A percentile compares a stretch with the other conserved stretches of the same genome.
Conservation (phyloP, 148 eudicot species). For the Camellia japonica region DNA sequence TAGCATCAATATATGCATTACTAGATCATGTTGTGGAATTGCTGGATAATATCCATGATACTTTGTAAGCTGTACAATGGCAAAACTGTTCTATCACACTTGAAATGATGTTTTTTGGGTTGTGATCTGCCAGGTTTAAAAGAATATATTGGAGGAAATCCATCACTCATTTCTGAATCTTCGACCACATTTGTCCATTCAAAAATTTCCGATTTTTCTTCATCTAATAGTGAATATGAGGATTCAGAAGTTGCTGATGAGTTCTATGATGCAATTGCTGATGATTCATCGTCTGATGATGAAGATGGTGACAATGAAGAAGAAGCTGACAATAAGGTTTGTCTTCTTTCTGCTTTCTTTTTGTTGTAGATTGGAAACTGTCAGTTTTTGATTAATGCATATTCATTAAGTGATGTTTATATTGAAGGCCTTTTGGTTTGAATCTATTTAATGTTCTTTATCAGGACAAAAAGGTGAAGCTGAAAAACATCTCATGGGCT, state of each 20-base stretch:
- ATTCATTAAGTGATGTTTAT: neutral
- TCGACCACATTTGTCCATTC: slow-evolving; percentile 37
- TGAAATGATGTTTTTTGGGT: neutral
- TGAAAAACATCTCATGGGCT: slow-evolving; percentile 76
- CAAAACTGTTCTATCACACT: neutral
- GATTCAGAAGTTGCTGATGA: slow-evolving; percentile 55
- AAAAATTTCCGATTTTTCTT: slow-evolving; percentile 42
- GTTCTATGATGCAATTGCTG: slow-evolving; percentile 79
- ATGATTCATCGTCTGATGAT: slow-evolving; percentile 59
- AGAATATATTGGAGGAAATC: slow-evolving; percentile 86
- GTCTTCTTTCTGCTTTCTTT: slow-evolving; percentile 15
- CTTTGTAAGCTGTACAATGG: neutral
- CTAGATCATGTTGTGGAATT: neutral
- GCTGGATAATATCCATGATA: neutral
- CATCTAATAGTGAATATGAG: slow-evolving; percentile 49
- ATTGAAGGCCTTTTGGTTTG: neutral
- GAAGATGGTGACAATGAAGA: slow-evolving; percentile 51
- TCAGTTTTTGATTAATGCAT: neutral
- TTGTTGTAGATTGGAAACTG: neutral
- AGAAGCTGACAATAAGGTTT: slow-evolving; percentile 55
- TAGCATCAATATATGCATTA: neutral
- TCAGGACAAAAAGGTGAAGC: slow-evolving; percentile 62
- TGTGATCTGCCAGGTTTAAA: slow-evolving; percentile 62
- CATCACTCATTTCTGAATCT: slow-evolving; percentile 38
- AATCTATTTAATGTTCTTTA: slow-evolving; percentile 12